A percentile compares a stretch with the other conserved stretches of the same genome.
These are phyloP conservation scores for Solanum hybrid DNA, from an alignment of 305 asterid genomes.

Conservation along the genomic window DNA sequence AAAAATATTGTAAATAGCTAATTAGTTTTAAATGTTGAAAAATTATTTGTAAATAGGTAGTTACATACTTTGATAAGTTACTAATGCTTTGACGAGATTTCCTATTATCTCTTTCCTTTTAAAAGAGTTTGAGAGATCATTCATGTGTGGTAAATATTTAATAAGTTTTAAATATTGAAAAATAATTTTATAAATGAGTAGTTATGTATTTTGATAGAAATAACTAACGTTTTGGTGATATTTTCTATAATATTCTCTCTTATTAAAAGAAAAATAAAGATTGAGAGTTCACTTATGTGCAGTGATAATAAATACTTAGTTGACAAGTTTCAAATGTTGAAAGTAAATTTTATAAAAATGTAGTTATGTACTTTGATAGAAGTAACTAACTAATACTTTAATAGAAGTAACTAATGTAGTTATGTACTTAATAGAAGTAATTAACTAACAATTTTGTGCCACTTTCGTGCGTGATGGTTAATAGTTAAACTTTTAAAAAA, in stretches of 20 bases:
- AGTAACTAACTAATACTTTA: too few relatives aligned
- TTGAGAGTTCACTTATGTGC: not conserved
- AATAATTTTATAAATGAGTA: not conserved
- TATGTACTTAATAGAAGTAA: not conserved
- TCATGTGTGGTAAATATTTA: not conserved
- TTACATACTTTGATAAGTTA: not conserved
- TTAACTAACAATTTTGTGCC: not conserved
- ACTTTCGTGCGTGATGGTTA: not conserved
- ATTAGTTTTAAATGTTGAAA: not conserved
- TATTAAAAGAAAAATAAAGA: not conserved
- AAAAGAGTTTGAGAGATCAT: not conserved
- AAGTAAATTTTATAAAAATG: too few relatives aligned
- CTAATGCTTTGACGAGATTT: not conserved
- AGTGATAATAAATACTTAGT: not conserved
- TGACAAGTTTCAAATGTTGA: not conserved
- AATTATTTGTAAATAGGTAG: not conserved
- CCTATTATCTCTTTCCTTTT: not conserved
- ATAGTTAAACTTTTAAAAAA: not conserved
- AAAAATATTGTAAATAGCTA: not conserved
- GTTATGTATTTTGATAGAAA: not conserved
- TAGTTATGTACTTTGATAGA: not conserved
- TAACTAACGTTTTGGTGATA: not conserved
- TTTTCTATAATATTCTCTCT: not conserved
- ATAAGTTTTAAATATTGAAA: not conserved
- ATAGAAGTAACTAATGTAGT: too few relatives aligned